Conservation (phyloP, 2,329 filamentous ascomycete genomes). For the Ophiosphaerella herpotricha region DNA sequence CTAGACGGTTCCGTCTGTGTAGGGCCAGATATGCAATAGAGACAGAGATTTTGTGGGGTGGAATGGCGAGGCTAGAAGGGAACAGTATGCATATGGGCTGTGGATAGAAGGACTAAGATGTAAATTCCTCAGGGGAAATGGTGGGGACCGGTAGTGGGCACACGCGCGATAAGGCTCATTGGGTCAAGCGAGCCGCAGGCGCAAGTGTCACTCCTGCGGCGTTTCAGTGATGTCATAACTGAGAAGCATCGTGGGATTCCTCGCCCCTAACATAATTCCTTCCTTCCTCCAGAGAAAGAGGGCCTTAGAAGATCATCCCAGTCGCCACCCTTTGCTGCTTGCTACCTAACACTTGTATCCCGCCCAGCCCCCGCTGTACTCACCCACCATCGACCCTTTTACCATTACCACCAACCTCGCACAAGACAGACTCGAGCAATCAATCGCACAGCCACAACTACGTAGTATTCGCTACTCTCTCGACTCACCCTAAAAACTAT, state of each 20-base stretch:
- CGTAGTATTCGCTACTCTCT: neutral
- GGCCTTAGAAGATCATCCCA: conserved; percentile 6
- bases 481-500: conserved; percentile 27
- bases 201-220: conserved; percentile 8
- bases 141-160: too few species aligned
- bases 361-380: neutral
- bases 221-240: conserved; percentile 6
- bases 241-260: conserved; percentile 16
- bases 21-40: neutral
- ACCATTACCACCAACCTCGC: too few species aligned
- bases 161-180: too few species aligned
- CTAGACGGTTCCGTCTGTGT: neutral
- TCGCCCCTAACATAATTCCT: conserved; percentile 16
- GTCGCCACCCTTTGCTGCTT: conserved; percentile 1
- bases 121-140: too few species aligned
- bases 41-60: too few species aligned
- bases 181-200: too few species aligned
- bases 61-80: too few species aligned
- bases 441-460: too few species aligned
- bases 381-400: too few species aligned
- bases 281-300: conserved; percentile 11
- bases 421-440: too few species aligned
- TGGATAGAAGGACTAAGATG: too few species aligned
- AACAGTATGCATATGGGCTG: too few species aligned
- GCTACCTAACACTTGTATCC: neutral